Conservation (phyloP, 2,329 filamentous ascomycete genomes). For the Verticillium albo-atrum region DNA sequence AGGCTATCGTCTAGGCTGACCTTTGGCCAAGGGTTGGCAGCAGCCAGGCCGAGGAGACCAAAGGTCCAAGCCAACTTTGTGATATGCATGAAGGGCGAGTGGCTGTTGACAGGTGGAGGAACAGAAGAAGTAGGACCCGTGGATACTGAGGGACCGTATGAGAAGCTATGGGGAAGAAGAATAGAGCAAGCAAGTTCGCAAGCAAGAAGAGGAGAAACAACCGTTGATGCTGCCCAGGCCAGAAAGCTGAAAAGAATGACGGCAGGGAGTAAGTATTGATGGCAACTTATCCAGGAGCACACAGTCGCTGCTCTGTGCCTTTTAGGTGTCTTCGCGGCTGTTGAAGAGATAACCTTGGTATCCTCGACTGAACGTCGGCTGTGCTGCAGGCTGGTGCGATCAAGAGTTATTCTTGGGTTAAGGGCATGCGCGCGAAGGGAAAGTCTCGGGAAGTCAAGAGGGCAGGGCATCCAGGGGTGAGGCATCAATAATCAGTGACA, state of each 20-base stretch:
- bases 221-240: too few relatives aligned
- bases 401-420: background rate
- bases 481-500: background rate
- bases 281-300: too few relatives aligned
- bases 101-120: too few relatives aligned
- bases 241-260: too few relatives aligned
- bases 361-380: background rate
- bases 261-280: too few relatives aligned
- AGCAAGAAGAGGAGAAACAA: too few relatives aligned
- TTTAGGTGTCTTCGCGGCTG: too few relatives aligned
- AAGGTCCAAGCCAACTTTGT: background rate
- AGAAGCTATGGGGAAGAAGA: background rate
- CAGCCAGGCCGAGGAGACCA: background rate
- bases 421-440: background rate
- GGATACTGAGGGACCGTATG: background rate
- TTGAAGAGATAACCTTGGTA: background rate
- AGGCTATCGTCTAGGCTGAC: background rate
- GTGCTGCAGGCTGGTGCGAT: background rate
- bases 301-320: too few relatives aligned
- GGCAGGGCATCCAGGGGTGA: background rate
- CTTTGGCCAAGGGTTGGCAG: background rate
- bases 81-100: background rate
- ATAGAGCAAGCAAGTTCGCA: too few relatives aligned
- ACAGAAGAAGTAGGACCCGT: background rate
- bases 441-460: background rate